phyloP scores from a whole-genome alignment of 2,329 filamentous ascomycete genomes.

The Meredithiella fracta region DNA sequence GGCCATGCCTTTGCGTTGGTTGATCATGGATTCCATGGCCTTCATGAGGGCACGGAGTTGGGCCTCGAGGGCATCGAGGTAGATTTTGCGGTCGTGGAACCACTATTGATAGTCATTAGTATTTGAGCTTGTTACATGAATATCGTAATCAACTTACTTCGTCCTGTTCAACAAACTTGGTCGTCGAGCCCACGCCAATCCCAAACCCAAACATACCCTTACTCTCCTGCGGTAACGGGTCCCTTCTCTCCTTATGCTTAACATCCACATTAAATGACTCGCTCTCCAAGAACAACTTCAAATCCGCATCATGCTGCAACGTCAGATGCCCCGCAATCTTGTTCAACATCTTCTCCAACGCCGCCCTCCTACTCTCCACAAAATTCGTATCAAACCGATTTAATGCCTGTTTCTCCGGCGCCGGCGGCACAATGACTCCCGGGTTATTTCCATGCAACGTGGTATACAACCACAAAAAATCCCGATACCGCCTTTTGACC shows the following conservation, averaged over 20 bases:
- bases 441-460: conserved; percentile 89
- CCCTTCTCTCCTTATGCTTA: conserved; percentile 91
- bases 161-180: conserved; percentile 95
- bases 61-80: conserved; percentile 82
- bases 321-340: conserved; percentile 81
- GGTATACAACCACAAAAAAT: conserved; percentile 96
- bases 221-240: conserved; percentile 70
- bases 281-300: conserved; percentile 94
- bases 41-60: conserved; percentile 84
- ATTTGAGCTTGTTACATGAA: background rate
- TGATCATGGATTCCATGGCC: conserved; percentile 82
- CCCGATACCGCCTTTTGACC: conserved; percentile 83
- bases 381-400: conserved; percentile 94
- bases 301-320: conserved; percentile 77
- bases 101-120: conserved; percentile 37
- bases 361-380: conserved; percentile 78
- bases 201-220: conserved; percentile 87
- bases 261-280: conserved; percentile 91
- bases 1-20: conserved; percentile 80
- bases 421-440: conserved; percentile 84
- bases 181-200: conserved; percentile 49
- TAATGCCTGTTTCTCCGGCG: conserved; percentile 94
- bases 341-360: conserved; percentile 94
- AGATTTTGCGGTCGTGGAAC: conserved; percentile 94
- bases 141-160: conserved; percentile 44